Evolutionary conservation across 768 basidiomycete genomes (phyloP), one percentile per base, ranked within the genome.

Genomic region (Lactarius evosmus): DNA sequence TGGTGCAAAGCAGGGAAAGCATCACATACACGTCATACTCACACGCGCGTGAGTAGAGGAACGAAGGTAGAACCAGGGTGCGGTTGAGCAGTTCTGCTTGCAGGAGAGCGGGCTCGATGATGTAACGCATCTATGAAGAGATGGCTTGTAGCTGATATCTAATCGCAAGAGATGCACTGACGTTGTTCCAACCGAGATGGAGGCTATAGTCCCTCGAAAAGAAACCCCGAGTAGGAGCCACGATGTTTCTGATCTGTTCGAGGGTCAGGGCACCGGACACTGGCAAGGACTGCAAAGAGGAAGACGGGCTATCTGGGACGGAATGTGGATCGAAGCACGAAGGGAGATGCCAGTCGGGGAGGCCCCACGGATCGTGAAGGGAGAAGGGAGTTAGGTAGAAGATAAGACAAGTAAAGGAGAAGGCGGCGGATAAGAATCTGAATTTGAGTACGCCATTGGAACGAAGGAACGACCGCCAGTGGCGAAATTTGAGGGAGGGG

Each of bases 161-260:
- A 29, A 29, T 11, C 7, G 1, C 16, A 7, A 32, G 33, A 17
- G 36, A 19, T 25, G 14, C 12, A 69, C 78, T 63, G 33, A 80
- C 79, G 50, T 81, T 82, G 67, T 82, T 81, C 78, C 79, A 81
- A 19, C 80, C 80, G 7, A 82, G 68, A 2, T 73, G 74, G 62
- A 80, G 70, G 55, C 75, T 79, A 64, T 70, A 81, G 56, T 81
- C 80, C 34, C 80, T 74, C 22, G 74, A 73, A 65, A 78, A 80
- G 60, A 72, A 82, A 4, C 80, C 80, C 53, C 75, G 71, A 2
- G 80, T 79, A 19, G 71, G 66, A 22, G 70, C 56, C 1, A 79
- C 74, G 32, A 79, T 69, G 30, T 69, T 70, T 44, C 65, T 69
- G 17, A 81, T 58, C 29, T 72, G 69, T 32, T 78, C 71, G 40